Conservation (phyloP, 2,329 filamentous ascomycete genomes). For the Trichoderma asperellum region DNA sequence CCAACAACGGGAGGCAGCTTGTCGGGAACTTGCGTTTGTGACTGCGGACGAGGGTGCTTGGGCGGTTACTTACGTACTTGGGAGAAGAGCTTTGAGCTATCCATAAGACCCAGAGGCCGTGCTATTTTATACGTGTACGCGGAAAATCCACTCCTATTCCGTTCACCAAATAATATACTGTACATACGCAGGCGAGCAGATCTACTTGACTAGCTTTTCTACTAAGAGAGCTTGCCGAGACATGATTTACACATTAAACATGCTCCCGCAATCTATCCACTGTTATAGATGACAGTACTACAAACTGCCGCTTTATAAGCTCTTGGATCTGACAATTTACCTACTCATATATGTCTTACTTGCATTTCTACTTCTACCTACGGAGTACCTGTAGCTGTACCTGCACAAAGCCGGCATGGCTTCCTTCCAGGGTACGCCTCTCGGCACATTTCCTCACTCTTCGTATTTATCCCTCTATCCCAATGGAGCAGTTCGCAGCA, state of each 20-base stretch:
- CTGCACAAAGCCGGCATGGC: not conserved
- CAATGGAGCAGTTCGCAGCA: slow-evolving; percentile 4
- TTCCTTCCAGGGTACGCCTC: not conserved
- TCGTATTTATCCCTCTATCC: not conserved
- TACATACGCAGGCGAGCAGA: not conserved
- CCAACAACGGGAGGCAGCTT: not conserved
- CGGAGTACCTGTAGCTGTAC: not conserved
- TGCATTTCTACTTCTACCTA: not conserved
- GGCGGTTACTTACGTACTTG: not conserved
- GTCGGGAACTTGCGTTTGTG: not conserved
- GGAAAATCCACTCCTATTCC: not conserved
- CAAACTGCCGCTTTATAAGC: not conserved
- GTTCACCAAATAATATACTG: not conserved
- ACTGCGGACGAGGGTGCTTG: not conserved
- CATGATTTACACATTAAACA: not conserved
- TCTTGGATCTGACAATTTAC: not conserved
- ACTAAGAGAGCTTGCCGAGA: not conserved
- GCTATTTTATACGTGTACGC: not conserved
- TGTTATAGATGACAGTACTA: not conserved
- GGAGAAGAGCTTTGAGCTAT: not conserved
- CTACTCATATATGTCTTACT: not conserved
- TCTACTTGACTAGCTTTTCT: not conserved
- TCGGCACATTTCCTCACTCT: not conserved
- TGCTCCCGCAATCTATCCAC: not conserved
- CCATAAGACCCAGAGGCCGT: not conserved